These are phyloP conservation scores for Suillus paluster DNA, from an alignment of 768 basidiomycete genomes.

Conservation along the genomic window DNA sequence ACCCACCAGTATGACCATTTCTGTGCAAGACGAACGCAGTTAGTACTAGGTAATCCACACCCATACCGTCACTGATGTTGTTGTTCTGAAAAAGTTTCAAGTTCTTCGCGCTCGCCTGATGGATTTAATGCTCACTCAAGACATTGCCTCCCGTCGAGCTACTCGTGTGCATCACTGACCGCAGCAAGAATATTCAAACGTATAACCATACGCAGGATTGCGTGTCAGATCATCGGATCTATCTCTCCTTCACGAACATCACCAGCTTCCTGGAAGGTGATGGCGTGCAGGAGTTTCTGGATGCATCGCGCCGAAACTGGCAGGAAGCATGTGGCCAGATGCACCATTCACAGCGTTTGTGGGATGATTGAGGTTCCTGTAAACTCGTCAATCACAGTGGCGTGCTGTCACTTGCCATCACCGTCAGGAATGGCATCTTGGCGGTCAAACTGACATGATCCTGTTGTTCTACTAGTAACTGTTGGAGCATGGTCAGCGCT, in stretches of 20 bases:
- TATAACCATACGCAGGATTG: slow-evolving; percentile 96
- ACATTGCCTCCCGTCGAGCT: slow-evolving; percentile 71
- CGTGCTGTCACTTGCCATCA: no score
- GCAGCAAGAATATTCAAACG: slow-evolving; percentile 94
- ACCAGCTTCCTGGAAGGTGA: slow-evolving; percentile 69
- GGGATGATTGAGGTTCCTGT: no score
- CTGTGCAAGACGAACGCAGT: slow-evolving; percentile 97
- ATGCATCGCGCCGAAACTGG: slow-evolving; percentile 58
- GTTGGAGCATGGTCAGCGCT: no score
- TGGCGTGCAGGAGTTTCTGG: slow-evolving; percentile 59
- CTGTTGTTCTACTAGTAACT: no score
- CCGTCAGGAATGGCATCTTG: no score
- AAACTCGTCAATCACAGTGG: no score
- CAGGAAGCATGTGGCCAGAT: no score
- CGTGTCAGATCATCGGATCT: slow-evolving; percentile 91
- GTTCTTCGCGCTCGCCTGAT: slow-evolving; percentile 86
- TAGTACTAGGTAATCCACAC: slow-evolving; percentile 77
- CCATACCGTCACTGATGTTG: neutral
- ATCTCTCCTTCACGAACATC: slow-evolving; percentile 71
- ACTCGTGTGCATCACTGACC: slow-evolving; percentile 79
- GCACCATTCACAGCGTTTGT: no score
- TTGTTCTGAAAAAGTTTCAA: slow-evolving; percentile 71
- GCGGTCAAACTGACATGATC: no score
- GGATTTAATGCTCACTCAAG: slow-evolving; percentile 73
- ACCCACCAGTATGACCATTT: slow-evolving; percentile 92